Evolutionary conservation across 2,329 filamentous ascomycete genomes (phyloP).

Genomic region (Gnomoniopsis smithogilvyi): DNA sequence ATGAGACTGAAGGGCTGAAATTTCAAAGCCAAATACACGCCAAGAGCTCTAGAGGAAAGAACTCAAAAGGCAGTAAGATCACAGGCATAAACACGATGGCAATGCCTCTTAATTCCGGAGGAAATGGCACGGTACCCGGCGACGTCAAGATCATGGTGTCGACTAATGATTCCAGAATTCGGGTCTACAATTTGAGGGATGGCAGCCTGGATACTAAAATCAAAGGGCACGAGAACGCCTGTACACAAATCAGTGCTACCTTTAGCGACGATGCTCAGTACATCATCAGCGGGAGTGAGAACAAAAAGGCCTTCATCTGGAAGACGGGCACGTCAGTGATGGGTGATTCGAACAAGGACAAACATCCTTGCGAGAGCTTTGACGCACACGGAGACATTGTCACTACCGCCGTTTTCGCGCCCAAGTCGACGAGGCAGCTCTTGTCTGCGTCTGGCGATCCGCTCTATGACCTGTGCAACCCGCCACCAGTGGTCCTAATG

Average conservation of each 20-base stretch:
- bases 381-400: slow-evolving; percentile 87
- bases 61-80: slow-evolving; percentile 95
- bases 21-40: slow-evolving; percentile 85
- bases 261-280: slow-evolving; percentile 86
- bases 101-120: slow-evolving; percentile 42
- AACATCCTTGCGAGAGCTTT: slow-evolving; percentile 81
- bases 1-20: slow-evolving; percentile 87
- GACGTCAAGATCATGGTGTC: slow-evolving; percentile 85
- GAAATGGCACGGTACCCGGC: slow-evolving; percentile 39
- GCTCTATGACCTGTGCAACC: slow-evolving; percentile 95
- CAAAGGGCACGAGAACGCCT: slow-evolving; percentile 84
- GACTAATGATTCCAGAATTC: slow-evolving; percentile 90
- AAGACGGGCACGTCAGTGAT: slow-evolving; percentile 40
- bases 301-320: slow-evolving; percentile 89
- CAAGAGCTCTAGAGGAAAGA: slow-evolving; percentile 87
- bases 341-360: slow-evolving; percentile 57
- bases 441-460: slow-evolving; percentile 83
- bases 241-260: slow-evolving; percentile 83
- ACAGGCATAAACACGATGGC: slow-evolving; percentile 81
- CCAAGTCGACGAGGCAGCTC: slow-evolving; percentile 71
- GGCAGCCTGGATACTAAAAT: slow-evolving; percentile 86
- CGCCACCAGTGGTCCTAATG: slow-evolving; percentile 80
- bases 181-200: slow-evolving; percentile 84
- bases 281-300: slow-evolving; percentile 90
- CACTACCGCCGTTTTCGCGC: slow-evolving; percentile 84